phyloP scores from a whole-genome alignment of 192 early-diverging fungal genomes.

The Backusella tarrabulga region DNA sequence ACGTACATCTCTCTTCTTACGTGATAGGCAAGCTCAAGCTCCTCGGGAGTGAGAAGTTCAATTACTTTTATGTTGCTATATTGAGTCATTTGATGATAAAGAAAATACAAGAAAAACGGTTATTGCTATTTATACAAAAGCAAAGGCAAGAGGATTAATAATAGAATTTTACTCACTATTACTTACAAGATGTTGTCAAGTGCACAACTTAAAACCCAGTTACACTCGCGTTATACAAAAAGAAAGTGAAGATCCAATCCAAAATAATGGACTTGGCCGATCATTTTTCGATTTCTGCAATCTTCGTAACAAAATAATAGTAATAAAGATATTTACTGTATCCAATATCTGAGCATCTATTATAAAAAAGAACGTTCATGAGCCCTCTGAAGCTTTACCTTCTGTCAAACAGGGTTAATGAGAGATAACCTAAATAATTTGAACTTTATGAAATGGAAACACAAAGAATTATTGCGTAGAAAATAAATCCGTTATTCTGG shows the following conservation, averaged over 20 bases:
- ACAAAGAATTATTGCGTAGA: too few species aligned
- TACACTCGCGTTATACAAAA: neutral
- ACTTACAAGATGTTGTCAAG: neutral
- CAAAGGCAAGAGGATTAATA: neutral
- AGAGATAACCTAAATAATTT: too few species aligned
- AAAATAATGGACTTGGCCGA: too few species aligned
- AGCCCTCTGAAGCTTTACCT: too few species aligned
- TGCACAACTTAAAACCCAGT: neutral
- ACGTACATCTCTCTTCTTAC: neutral
- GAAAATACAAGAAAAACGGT: neutral
- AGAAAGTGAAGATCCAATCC: neutral
- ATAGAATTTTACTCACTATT: neutral
- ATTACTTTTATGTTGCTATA: neutral
- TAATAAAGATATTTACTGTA: too few species aligned
- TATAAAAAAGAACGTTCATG: too few species aligned
- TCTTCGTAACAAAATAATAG: too few species aligned
- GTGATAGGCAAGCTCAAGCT: neutral
- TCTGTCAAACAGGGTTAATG: too few species aligned
- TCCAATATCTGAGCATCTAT: too few species aligned
- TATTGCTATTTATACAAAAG: neutral
- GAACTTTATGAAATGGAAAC: too few species aligned
- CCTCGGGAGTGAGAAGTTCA: neutral
- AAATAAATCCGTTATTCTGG: too few species aligned
- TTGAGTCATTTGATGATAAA: neutral
- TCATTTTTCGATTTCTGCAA: too few species aligned